Conservation (phyloP, 768 basidiomycete genomes). For the Serendipita indica region DNA sequence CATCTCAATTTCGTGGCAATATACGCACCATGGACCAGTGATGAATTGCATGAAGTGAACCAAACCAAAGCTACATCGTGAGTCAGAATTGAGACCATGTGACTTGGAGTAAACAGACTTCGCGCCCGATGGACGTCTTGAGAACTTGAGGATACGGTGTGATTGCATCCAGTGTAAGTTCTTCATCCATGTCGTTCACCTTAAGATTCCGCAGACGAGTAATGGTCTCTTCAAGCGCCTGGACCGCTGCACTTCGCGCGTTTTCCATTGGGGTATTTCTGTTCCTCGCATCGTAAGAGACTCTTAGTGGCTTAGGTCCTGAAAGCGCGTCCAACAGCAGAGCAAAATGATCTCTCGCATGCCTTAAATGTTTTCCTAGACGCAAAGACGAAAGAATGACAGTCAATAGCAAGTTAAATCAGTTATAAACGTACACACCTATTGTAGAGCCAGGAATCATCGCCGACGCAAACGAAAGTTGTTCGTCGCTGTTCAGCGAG, state of each 20-base stretch:
- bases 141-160: conserved; percentile 65
- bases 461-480: conserved; percentile 52
- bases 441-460: conserved; percentile 80
- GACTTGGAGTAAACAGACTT: conserved; percentile 31
- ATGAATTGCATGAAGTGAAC: conserved; percentile 72
- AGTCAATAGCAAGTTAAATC: neutral
- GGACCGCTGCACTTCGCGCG: conserved; percentile 41
- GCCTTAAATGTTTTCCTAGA: conserved; percentile 71
- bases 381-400: neutral
- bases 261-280: conserved; percentile 79
- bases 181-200: conserved; percentile 33
- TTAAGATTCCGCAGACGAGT: conserved; percentile 33
- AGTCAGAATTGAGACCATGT: conserved; percentile 9
- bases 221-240: conserved; percentile 42
- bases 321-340: conserved; percentile 40
- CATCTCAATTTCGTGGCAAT: neutral
- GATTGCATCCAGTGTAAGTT: conserved; percentile 62
- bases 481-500: conserved; percentile 48
- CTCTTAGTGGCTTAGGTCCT: conserved; percentile 32
- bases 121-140: conserved; percentile 68
- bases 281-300: conserved; percentile 62
- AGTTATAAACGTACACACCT: conserved; percentile 30
- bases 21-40: conserved; percentile 74
- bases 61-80: conserved; percentile 58
- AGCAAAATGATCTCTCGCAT: conserved; percentile 70